Evolutionary conservation across 2,329 filamentous ascomycete species (phyloP).

Genomic region (Nothophaeocryptopus gaeumannii): DNA sequence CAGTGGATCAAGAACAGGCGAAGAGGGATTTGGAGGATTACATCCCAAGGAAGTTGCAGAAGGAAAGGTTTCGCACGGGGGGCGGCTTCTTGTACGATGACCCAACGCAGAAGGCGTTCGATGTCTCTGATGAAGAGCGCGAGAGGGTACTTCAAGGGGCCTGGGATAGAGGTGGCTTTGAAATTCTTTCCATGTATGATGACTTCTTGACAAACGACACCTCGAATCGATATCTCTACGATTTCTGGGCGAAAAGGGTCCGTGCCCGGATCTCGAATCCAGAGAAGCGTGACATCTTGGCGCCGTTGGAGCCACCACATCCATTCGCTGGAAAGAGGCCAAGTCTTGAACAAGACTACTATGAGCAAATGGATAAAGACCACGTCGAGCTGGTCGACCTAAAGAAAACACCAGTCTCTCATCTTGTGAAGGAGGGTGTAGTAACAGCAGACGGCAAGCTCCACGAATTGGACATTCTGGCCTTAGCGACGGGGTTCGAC

Average conservation of each 20-base stretch:
- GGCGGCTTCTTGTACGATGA: slow-evolving; percentile 21
- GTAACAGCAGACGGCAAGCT: slow-evolving; percentile 40
- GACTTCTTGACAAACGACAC: slow-evolving; percentile 48
- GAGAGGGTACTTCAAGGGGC: slow-evolving; percentile 49
- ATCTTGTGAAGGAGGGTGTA: slow-evolving; percentile 54
- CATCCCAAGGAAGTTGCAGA: slow-evolving; percentile 37
- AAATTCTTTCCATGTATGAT: slow-evolving; percentile 55
- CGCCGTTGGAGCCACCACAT: slow-evolving; percentile 37
- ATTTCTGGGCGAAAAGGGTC: slow-evolving; percentile 55
- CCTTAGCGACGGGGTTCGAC: slow-evolving; percentile 48
- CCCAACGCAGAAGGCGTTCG: slow-evolving; percentile 12
- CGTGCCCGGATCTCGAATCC: slow-evolving; percentile 51
- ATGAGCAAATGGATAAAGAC: slow-evolving; percentile 43
- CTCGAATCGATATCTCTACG: slow-evolving; percentile 52
- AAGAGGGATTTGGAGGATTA: slow-evolving; percentile 16
- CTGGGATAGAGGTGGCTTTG: slow-evolving; percentile 54
- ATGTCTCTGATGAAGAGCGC: slow-evolving; percentile 37
- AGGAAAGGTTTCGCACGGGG: slow-evolving; percentile 29
- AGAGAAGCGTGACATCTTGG: slow-evolving; percentile 49
- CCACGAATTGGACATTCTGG: slow-evolving; percentile 43
- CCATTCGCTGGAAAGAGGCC: slow-evolving; percentile 48
- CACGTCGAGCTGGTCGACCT: slow-evolving; percentile 44
- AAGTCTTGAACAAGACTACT: slow-evolving; percentile 46
- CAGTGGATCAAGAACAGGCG: slow-evolving; percentile 17
- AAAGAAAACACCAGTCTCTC: slow-evolving; percentile 41